Evolutionary conservation across 495 filamentous ascomycete genomes (phyloP), one percentile per base, ranked within the genome.

Genomic region (Tetracladium setigerum): DNA sequence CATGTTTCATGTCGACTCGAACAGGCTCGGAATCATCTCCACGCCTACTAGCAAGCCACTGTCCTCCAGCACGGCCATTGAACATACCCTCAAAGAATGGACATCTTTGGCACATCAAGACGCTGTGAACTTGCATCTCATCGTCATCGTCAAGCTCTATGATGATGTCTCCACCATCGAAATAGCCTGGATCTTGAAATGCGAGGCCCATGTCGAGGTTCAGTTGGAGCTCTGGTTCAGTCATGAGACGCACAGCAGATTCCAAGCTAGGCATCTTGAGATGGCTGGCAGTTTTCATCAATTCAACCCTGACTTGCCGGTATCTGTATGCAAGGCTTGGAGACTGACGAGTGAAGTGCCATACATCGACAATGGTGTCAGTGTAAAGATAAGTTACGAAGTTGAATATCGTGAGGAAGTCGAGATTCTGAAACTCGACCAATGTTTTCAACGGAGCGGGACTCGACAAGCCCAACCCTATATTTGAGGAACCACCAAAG

Each of bases 41-140:
- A n/a, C 81, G 78, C 35, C 91, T 78, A 15, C 72, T 72, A 32
- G 78, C 73, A 6, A 98, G 67, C 92, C 92, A 98, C 45, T 72
- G 73, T 2, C 92, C 92, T 31, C 74, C 74, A 13, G 92, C 85
- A 37, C 87, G 82, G 15, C 94, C 92, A 47, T 85, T 68, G 67
- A 95, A 96, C 16, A 98, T 70, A 4, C 86, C 84, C 52, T 88
- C 71, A 55, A 98, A 98, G 70, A 95, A 98, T 0, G 89, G 90
- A 50, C 89, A 95, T 58, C 94, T 72, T 57, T 83, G 82, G 47
- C 88, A 86, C 38, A 97, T 60, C 15, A 97, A 63, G 14, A 76
- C 65, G 53, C 84, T 90, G 59, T 97, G 90, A 6, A 84, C 82
- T 22, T 64, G 65, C 6, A 89, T 65, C 35, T 81, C 79, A 34